phyloP scores from a whole-genome alignment of 495 filamentous ascomycete genomes.

The Hypoxylon crocopeplum region DNA sequence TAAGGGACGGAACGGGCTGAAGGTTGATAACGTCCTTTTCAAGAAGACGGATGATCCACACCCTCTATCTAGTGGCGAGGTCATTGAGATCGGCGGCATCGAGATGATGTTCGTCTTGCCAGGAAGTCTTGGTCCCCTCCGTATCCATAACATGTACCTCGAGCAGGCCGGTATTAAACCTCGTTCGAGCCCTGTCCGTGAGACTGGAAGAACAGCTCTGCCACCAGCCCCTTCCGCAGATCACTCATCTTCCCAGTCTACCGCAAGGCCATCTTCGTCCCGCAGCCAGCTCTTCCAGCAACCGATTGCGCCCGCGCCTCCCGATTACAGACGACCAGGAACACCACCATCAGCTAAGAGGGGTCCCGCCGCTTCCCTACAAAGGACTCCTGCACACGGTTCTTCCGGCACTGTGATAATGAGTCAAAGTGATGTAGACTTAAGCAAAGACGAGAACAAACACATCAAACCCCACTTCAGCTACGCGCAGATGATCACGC shows the following conservation, averaged over 20 bases:
- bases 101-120: conserved; percentile 99
- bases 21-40: conserved; percentile 73
- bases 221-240: conserved; percentile 59
- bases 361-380: conserved; percentile 41
- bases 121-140: conserved; percentile 59
- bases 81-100: conserved; percentile 87
- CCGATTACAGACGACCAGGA: conserved; percentile 70
- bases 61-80: conserved; percentile 78
- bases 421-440: conserved; percentile 70
- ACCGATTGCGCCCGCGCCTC: conserved; percentile 71
- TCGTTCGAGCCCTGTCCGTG: conserved; percentile 36
- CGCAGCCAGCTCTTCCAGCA: conserved; percentile 50
- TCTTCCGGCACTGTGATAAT: conserved; percentile 54
- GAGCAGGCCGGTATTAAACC: conserved; percentile 54
- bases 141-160: conserved; percentile 63
- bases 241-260: conserved; percentile 39
- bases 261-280: conserved; percentile 28
- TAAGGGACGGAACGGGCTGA: conserved; percentile 89
- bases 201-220: conserved; percentile 42
- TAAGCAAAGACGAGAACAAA: conserved; percentile 78
- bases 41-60: conserved; percentile 60
- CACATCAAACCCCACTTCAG: conserved; percentile 95
- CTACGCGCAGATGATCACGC: conserved; percentile 96
- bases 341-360: conserved; percentile 64
- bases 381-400: conserved; percentile 52